Conservation (phyloP, 441 rosid genomes). For the Croton setiger region DNA sequence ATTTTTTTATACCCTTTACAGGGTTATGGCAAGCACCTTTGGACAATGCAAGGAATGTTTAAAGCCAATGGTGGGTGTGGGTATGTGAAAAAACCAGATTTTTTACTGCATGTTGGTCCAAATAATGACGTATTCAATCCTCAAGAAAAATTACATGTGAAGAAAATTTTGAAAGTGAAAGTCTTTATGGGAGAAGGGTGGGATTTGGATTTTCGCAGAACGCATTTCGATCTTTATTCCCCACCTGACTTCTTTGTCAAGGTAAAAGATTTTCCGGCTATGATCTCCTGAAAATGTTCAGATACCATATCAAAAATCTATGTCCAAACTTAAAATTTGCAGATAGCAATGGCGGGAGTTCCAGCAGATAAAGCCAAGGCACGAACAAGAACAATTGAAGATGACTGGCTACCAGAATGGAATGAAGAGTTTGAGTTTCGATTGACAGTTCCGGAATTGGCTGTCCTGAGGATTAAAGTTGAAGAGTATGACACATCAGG, state of each 20-base stretch:
- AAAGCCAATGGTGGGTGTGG: slow-evolving; percentile 85
- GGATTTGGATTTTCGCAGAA: slow-evolving; percentile 56
- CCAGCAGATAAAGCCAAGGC: slow-evolving; percentile 36
- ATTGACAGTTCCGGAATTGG: slow-evolving; percentile 61
- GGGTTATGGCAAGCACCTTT: slow-evolving; percentile 70
- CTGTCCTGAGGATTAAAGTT: slow-evolving; percentile 54
- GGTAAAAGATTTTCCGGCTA: slow-evolving; percentile 37
- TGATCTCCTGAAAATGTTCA: not conserved
- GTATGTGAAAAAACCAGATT: slow-evolving; percentile 69
- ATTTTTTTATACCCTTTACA: slow-evolving; percentile 25
- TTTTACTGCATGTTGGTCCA: slow-evolving; percentile 40
- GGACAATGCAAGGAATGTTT: slow-evolving; percentile 95
- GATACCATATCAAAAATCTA: not conserved
- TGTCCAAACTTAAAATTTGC: not conserved
- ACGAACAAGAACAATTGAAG: slow-evolving; percentile 35
- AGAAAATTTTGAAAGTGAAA: slow-evolving; percentile 44
- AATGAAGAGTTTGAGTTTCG: slow-evolving; percentile 53
- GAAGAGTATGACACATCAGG: slow-evolving; percentile 50
- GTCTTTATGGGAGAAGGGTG: slow-evolving; percentile 72
- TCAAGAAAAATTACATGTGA: slow-evolving; percentile 15
- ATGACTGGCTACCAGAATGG: slow-evolving; percentile 80
- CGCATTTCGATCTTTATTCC: slow-evolving; percentile 61
- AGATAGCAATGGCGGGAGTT: slow-evolving; percentile 66
- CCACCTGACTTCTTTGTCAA: slow-evolving; percentile 72
- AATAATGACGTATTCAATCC: slow-evolving; percentile 42